These are phyloP conservation scores for Oenanthe sinensis DNA, from an alignment of 129 eudicot species.

Conservation along the genomic window DNA sequence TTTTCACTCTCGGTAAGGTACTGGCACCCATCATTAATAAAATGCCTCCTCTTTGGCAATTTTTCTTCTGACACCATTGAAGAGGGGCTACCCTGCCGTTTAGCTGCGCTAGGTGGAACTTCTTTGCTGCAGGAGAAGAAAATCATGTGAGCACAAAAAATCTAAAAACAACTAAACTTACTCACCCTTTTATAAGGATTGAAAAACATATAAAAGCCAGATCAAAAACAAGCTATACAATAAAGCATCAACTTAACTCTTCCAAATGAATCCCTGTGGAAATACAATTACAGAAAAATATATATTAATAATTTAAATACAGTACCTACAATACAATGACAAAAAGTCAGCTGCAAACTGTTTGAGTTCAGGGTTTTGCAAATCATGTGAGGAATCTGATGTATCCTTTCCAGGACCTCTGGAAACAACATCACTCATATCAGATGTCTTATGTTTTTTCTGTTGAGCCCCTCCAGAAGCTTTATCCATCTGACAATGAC, in stretches of 20 bases:
- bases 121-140: conserved; percentile 32
- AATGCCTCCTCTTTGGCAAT: conserved; percentile 43
- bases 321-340: conserved; percentile 82
- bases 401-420: conserved; percentile 10
- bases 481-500: conserved; percentile 14
- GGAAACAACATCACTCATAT: conserved; percentile 12
- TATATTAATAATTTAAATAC: not conserved
- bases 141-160: conserved; percentile 9
- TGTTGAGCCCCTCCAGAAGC: conserved; percentile 11
- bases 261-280: not conserved
- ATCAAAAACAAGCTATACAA: conserved; percentile 7
- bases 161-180: not conserved
- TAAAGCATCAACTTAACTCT: not conserved
- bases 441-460: conserved; percentile 11
- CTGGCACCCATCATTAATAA: conserved; percentile 16
- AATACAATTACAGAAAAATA: conserved; percentile 1
- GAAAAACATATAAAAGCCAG: conserved; percentile 1
- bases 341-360: conserved; percentile 66
- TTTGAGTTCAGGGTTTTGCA: conserved; percentile 43
- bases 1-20: conserved; percentile 13
- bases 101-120: conserved; percentile 34
- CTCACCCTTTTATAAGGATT: not conserved
- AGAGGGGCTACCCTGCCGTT: conserved; percentile 54
- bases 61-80: conserved; percentile 40
- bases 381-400: conserved; percentile 16